Conservation (phyloP, 176 grass and related monocot genomes). For the Phyllostachys edulis region DNA sequence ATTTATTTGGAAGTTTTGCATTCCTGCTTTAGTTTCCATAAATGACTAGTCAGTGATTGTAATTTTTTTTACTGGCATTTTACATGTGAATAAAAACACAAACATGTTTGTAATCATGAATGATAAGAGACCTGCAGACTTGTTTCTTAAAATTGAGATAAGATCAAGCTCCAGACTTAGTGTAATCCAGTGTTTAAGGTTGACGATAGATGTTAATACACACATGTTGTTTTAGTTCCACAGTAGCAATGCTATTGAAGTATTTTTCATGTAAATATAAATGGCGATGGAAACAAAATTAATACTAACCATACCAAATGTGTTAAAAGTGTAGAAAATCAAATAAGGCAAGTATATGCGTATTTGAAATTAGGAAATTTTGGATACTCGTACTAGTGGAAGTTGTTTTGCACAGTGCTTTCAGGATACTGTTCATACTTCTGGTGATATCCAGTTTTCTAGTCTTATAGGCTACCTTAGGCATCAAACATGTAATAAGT, state of each 20-base stretch:
- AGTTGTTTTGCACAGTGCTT: neutral
- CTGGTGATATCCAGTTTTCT: neutral
- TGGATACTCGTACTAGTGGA: neutral
- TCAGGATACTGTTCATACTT: neutral
- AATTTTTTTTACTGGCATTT: neutral
- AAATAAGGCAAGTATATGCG: neutral
- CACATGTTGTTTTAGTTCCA: neutral
- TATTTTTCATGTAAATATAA: neutral
- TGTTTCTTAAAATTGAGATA: neutral
- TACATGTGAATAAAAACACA: neutral
- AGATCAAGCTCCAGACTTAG: neutral
- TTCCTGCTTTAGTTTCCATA: neutral
- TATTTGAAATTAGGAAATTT: slow-evolving; percentile 4
- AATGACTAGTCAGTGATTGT: neutral
- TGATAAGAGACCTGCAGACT: neutral
- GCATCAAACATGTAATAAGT: neutral
- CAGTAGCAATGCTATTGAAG: neutral
- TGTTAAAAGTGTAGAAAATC: neutral
- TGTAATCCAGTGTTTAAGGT: neutral
- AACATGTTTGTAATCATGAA: neutral
- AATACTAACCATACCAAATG: neutral
- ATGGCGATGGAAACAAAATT: neutral
- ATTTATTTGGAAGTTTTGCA: slow-evolving; percentile 14
- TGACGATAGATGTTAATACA: neutral
- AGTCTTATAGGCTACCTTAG: neutral